Base-by-base conservation (phyloP, 306 rosid genomes). In the Mucuna pruriens region DNA sequence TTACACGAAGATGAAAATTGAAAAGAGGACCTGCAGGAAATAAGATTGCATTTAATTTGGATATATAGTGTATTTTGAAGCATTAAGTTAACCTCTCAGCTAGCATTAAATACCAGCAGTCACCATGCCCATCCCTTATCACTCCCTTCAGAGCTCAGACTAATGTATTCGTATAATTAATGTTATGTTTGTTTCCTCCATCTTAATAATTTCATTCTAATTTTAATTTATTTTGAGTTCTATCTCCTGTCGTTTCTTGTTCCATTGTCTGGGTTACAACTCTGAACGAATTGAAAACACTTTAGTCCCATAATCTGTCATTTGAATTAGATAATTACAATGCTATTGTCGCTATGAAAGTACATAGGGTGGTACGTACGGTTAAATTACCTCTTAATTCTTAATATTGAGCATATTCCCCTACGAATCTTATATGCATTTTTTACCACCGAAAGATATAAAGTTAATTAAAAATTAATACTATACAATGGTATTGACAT, bases 201-300 rank as follows among this genome's bases (percentile, higher is more conserved):
- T 60, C 69, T 78, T 52, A 52, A 71, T 42, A 42, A 54, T 34
- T 60, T 67, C 13, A 9, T 40, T 46, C 3, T 34, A 62, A 0
- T 39, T 62, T 70, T 40, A 65, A 26, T 82, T 78, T 71, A 65
- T 55, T 65, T 75, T 71, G 58, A 39, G 65, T 75, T 61, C 26
- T n/a, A 76, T 31, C 45, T 54, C 33, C 36, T 79, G 80, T 83
- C 81, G 54, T 80, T 64, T 67, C 80, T 45, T 83, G 85, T 77
- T 80, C 77, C 85, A 46, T 40, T 71, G 83, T 64, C 31, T 65
- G 86, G 89, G 80, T 83, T 86, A 83, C 86, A 82, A 62, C 49
- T 74, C 66, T 84, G 77, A 82, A 64, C 17, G 8, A 58, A 80
- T 79, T 79, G 80, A 74, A 84, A 72, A 64, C 78, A 71, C 75